Evolutionary conservation across 2,329 filamentous ascomycete genomes (phyloP).

Genomic region (Fusarium drepaniforme): DNA sequence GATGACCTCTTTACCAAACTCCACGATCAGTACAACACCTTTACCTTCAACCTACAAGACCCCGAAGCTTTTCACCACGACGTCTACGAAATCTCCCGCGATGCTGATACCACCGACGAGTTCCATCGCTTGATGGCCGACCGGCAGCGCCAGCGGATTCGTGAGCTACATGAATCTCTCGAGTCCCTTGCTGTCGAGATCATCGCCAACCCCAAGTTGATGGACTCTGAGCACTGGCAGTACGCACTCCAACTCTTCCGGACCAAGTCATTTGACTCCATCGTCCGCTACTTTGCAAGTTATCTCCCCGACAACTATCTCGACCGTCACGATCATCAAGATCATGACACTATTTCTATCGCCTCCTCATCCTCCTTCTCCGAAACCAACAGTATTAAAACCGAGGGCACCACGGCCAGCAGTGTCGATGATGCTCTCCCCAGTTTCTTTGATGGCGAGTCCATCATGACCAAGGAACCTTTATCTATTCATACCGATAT

Average conservation of each 20-base stretch:
- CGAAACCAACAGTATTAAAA: slow-evolving; percentile 53
- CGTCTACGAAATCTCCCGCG: slow-evolving; percentile 68
- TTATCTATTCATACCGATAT: slow-evolving; percentile 44
- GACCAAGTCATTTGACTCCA: slow-evolving; percentile 69
- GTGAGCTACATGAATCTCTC: slow-evolving; percentile 67
- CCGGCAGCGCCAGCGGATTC: slow-evolving; percentile 66
- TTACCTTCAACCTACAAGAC: slow-evolving; percentile 68
- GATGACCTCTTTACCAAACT: slow-evolving; percentile 69
- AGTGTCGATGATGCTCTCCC: slow-evolving; percentile 53
- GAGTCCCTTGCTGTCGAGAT: slow-evolving; percentile 71
- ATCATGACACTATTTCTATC: slow-evolving; percentile 42
- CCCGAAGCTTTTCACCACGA: slow-evolving; percentile 72
- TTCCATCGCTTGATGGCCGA: slow-evolving; percentile 67
- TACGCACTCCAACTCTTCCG: slow-evolving; percentile 70
- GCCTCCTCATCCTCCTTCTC: slow-evolving; percentile 54
- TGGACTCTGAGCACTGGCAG: slow-evolving; percentile 71
- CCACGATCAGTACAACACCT: slow-evolving; percentile 71
- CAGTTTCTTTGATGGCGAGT: slow-evolving; percentile 58
- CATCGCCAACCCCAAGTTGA: slow-evolving; percentile 69
- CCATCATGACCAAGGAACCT: slow-evolving; percentile 61
- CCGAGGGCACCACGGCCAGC: slow-evolving; percentile 54
- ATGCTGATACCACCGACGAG: slow-evolving; percentile 63
- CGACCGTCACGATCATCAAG: slow-evolving; percentile 53
- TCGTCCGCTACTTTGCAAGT: slow-evolving; percentile 70
- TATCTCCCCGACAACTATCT: slow-evolving; percentile 66